A percentile compares a stretch with the other conserved stretches of the same genome.
Conservation (phyloP, 108 stramenopile genomes). For the Parmales sp. region DNA sequence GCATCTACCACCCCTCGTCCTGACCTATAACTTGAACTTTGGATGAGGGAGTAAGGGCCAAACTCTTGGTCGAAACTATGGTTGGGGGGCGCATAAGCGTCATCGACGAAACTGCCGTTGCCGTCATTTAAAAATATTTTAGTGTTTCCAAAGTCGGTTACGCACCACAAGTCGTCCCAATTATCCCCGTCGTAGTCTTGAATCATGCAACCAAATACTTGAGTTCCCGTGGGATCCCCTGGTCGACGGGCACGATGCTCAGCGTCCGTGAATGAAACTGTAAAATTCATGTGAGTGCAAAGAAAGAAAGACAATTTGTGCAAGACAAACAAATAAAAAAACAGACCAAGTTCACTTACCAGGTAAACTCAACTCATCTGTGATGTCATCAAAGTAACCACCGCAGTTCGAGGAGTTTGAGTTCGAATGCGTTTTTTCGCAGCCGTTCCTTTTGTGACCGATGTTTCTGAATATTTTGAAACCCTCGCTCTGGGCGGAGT, state of each 20-base stretch:
- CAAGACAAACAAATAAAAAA: slow-evolving; percentile 4
- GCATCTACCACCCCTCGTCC: not conserved
- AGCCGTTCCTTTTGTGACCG: not conserved
- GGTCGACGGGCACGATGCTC: no score
- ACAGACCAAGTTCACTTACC: no score
- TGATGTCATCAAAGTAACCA: not conserved
- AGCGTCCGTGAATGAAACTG: no score
- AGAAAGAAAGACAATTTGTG: no score
- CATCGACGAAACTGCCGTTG: not conserved
- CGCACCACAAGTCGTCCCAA: slow-evolving; percentile 1
- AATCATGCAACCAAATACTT: not conserved
- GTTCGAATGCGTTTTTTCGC: not conserved
- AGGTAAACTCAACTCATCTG: not conserved
- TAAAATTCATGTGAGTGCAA: no score
- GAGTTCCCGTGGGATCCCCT: slow-evolving; percentile 6
- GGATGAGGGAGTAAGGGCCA: no score
- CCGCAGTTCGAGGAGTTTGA: not conserved
- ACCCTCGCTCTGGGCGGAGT: not conserved
- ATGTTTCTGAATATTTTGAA: slow-evolving; percentile 1
- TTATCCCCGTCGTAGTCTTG: not conserved
- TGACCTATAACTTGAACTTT: no score
- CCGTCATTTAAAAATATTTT: not conserved
- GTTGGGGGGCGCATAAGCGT: slow-evolving; percentile 3
- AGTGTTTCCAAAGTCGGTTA: slow-evolving; percentile 2
- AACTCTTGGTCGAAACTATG: not conserved